Conservation (phyloP, 805 yeast species). For the Yarrowia keelungensis region DNA sequence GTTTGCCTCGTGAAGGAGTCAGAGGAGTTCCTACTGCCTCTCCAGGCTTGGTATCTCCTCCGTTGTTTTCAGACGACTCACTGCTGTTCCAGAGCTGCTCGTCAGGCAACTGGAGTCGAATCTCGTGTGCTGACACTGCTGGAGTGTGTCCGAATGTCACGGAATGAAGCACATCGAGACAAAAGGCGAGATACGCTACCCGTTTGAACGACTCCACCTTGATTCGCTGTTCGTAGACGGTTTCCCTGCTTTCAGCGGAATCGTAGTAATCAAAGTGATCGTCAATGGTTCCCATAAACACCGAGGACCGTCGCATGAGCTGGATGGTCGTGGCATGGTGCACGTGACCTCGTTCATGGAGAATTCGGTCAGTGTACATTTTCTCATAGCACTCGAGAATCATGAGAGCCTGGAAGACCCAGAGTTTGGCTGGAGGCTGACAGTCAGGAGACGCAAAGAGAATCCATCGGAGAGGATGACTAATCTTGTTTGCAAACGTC, state of each 20-base stretch:
- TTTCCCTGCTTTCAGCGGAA: conserved; percentile 23
- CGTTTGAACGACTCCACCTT: conserved; percentile 74
- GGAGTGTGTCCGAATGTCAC: conserved; percentile 77
- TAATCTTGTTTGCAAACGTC: conserved; percentile 56
- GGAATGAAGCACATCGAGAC: conserved; percentile 79
- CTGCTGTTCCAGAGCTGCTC: conserved; percentile 63
- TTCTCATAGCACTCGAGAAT: conserved; percentile 83
- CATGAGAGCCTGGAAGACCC: conserved; percentile 77
- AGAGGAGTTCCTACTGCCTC: background rate
- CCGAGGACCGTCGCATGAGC: conserved; percentile 74
- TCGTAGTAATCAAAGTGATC: conserved; percentile 34
- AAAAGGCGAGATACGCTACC: conserved; percentile 80
- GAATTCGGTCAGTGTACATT: conserved; percentile 66
- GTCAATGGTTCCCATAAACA: conserved; percentile 53
- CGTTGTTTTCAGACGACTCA: conserved; percentile 40
- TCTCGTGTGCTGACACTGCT: conserved; percentile 61
- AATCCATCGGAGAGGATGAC: conserved; percentile 68
- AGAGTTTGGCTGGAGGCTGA: conserved; percentile 75
- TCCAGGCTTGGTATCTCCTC: background rate
- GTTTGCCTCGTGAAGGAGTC: background rate
- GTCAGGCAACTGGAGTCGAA: conserved; percentile 66
- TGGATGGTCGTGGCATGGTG: conserved; percentile 90
- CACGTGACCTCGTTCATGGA: conserved; percentile 83
- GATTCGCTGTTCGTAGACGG: conserved; percentile 26
- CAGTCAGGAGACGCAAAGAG: conserved; percentile 75